phyloP scores from a whole-genome alignment of 1,139 yeast species.

The Scheffersomyces titani region DNA sequence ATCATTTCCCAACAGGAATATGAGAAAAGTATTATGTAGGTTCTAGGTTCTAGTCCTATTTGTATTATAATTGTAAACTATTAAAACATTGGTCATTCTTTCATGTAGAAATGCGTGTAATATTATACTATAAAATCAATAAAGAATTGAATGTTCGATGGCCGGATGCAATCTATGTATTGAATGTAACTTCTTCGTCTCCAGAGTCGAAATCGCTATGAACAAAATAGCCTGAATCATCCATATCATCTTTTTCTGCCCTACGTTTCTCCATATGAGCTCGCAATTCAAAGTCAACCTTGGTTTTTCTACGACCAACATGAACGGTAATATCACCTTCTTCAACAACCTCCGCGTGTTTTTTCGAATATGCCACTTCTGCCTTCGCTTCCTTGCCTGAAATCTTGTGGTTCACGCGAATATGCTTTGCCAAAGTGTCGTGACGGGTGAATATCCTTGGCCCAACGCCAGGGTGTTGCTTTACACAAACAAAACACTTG shows the following conservation, averaged over 20 bases:
- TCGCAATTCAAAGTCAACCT: constrained; percentile 49
- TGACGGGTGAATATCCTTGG: constrained; percentile 85
- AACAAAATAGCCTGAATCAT: constrained; percentile 13
- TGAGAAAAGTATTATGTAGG: constrained; percentile 33
- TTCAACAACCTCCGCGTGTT: constrained; percentile 47
- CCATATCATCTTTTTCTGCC: constrained; percentile 22
- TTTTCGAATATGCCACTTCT: constrained; percentile 50
- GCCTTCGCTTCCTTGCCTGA: constrained; percentile 66
- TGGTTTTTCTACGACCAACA: constrained; percentile 50
- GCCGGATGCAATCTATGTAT: neutral
- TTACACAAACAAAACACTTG: constrained; percentile 84
- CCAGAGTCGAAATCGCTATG: constrained; percentile 25
- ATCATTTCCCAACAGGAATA: constrained; percentile 63
- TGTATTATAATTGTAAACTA: neutral
- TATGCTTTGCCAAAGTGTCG: constrained; percentile 93
- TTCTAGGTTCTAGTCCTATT: neutral
- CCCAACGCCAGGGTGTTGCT: constrained; percentile 51
- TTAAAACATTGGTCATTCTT: constrained; percentile 1
- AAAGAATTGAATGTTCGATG: neutral
- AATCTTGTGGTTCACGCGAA: constrained; percentile 82
- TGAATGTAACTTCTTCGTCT: constrained; percentile 24
- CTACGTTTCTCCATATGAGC: constrained; percentile 48
- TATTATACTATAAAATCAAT: neutral
- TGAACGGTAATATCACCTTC: constrained; percentile 50
- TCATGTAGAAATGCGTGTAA: neutral